Evolutionary conservation across 2,329 filamentous ascomycete species (phyloP).

Genomic region (Colletotrichum theobromicola): DNA sequence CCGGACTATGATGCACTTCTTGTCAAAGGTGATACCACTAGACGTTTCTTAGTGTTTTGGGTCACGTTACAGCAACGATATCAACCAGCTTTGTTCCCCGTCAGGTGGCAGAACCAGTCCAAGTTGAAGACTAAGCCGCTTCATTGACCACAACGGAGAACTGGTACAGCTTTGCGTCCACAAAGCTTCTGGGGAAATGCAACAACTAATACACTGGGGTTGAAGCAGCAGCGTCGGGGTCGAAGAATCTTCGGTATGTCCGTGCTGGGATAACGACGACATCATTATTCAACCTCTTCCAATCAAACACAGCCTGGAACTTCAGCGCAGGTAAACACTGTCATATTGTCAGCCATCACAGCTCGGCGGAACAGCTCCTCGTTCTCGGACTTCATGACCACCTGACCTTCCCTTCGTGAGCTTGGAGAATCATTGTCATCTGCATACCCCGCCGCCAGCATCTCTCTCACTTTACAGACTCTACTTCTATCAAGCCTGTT

Average conservation of each 20-base stretch:
- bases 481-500: too few relatives aligned
- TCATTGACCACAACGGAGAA: too few relatives aligned
- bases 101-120: neutral
- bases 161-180: too few relatives aligned
- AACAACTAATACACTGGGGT: too few relatives aligned
- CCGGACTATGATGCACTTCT: neutral
- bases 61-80: neutral
- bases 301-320: neutral
- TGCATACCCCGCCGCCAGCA: neutral
- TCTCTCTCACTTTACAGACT: rapidly evolving
- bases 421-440: neutral
- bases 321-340: neutral
- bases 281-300: neutral
- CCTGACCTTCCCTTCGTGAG: neutral
- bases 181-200: too few relatives aligned
- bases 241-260: too few relatives aligned
- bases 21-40: neutral
- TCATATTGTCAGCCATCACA: neutral
- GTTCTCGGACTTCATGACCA: neutral
- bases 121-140: neutral
- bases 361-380: neutral
- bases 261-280: neutral
- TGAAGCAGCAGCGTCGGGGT: too few relatives aligned
- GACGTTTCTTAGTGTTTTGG: neutral
- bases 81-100: neutral